phyloP scores from a whole-genome alignment of 2,329 filamentous ascomycete genomes.

The Myriosclerotinia scirpicola region DNA sequence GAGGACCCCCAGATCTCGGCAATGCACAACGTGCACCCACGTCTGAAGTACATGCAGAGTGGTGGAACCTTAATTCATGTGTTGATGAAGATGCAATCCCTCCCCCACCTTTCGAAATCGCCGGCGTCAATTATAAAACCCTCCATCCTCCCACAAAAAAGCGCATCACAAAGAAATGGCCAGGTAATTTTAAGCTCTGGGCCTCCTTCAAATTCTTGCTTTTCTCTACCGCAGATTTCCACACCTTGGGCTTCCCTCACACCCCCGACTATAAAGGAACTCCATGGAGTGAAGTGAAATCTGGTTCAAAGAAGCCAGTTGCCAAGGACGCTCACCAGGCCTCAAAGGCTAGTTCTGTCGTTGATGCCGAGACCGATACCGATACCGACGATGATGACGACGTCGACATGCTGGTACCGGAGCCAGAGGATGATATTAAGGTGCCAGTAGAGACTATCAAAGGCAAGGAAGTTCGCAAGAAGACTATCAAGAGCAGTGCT shows the following conservation, averaged over 20 bases:
- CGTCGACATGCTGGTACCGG: background rate
- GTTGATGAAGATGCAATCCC: constrained; percentile 15
- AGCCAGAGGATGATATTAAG: background rate
- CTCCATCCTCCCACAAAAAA: constrained; percentile 22
- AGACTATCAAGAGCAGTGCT: background rate
- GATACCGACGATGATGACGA: background rate
- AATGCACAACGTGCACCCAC: constrained; percentile 26
- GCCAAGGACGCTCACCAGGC: background rate
- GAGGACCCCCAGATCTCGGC: background rate
- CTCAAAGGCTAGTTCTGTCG: background rate
- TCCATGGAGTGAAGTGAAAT: background rate
- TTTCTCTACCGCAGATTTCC: constrained; percentile 26
- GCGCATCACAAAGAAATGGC: constrained; percentile 25
- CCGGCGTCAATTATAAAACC: constrained; percentile 24
- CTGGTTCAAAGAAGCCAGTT: background rate
- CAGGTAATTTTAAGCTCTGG: constrained; percentile 28
- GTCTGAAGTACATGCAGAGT: constrained; percentile 27
- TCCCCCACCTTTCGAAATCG: constrained; percentile 31
- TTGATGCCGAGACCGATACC: background rate
- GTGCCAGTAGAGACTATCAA: background rate
- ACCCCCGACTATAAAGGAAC: background rate
- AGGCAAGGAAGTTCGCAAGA: background rate
- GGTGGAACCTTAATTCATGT: constrained; percentile 28
- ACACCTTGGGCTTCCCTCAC: constrained; percentile 24
- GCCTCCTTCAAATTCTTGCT: constrained; percentile 29